Base-by-base conservation (phyloP, 2,329 filamentous ascomycete genomes). In the Neopestalotiopsis sp. region DNA sequence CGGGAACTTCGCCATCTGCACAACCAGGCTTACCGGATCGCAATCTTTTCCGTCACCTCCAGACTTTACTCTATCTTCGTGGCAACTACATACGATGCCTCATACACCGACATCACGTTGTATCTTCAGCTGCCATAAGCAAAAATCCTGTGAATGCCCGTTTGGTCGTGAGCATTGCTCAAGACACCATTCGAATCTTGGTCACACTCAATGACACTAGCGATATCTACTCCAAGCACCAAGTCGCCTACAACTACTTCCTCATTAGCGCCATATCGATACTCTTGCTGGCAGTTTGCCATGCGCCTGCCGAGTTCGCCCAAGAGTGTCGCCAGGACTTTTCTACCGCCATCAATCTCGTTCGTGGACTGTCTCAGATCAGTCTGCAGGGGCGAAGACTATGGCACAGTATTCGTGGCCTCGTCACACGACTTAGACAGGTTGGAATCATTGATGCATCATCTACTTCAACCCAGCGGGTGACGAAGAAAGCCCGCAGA, bases 71-170 rank as follows among this genome's bases (percentile, higher is more conserved):
- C 17, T 67, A 67, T 24, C 56, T 67, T 17, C 65, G 65, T 17
- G 65, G 65, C 14, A 67, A 67, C 32, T 67, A 67, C 56, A 59
- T 67, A 24, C 52, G 65, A 34, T 59, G 34, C 17, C 40, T 67
- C 24, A 59, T 67, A 17, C 57, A 67, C 38, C 30, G 65, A 12
- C 56, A 67, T 32, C 57, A 67, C 32, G 65, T 67, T 12, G 28
- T 67, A 7, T 67, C 65, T 3, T 13, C 52, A 6, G 32, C 34
- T 17, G 30, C 52, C 14, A 67, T 67, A 24, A 14, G 5, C 28
- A 28, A 59, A 28, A 49, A 42, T 14, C 20, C 56, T 28, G 56
- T n/a, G 30, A 45, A 49, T 32, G 65, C 65, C 24, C 34, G 20
- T 3, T 20, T 67, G n/a, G 65, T 60, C 5, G 65, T 67, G 32